Evolutionary conservation across 805 yeast species (phyloP).

Genomic region (Monosporozyma siamensis): DNA sequence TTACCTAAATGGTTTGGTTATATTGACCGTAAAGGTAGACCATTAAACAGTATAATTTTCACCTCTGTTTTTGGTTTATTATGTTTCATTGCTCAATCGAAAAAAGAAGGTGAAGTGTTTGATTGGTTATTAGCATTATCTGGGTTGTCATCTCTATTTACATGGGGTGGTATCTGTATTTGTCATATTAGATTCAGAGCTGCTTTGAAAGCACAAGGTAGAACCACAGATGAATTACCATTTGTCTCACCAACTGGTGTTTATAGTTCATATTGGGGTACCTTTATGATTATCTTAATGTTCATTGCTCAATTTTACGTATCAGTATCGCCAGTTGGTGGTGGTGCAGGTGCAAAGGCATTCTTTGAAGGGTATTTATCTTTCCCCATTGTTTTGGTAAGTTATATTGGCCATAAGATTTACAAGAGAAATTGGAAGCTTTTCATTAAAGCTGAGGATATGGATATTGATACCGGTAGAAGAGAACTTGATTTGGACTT

Average conservation of each 20-base stretch:
- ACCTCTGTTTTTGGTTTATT: constrained; percentile 47
- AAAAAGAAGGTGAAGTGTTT: constrained; percentile 45
- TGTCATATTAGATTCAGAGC: constrained; percentile 56
- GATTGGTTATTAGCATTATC: constrained; percentile 56
- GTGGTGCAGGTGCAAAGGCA: constrained; percentile 39
- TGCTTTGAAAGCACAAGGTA: constrained; percentile 57
- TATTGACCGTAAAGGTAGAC: constrained; percentile 61
- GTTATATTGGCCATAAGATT: constrained; percentile 50
- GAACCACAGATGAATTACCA: constrained; percentile 39
- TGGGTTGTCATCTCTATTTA: constrained; percentile 53
- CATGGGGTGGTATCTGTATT: constrained; percentile 53
- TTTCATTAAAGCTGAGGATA: constrained; percentile 37
- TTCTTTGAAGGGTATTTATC: constrained; percentile 65
- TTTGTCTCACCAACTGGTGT: constrained; percentile 62
- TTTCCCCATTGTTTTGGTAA: constrained; percentile 48
- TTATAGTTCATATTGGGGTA: constrained; percentile 57
- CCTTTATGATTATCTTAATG: constrained; percentile 46
- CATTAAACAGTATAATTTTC: constrained; percentile 45
- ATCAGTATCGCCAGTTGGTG: constrained; percentile 62
- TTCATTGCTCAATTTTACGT: constrained; percentile 75
- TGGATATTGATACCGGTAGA: constrained; percentile 58
- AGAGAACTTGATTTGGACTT: constrained; percentile 47
- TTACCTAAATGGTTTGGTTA: constrained; percentile 51
- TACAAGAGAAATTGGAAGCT: constrained; percentile 38
- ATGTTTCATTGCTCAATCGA: constrained; percentile 49